Evolutionary conservation across 75 land plant genomes (phyloP), one percentile per base, ranked within the genome.

Genomic region (Cunninghamia lanceolata): DNA sequence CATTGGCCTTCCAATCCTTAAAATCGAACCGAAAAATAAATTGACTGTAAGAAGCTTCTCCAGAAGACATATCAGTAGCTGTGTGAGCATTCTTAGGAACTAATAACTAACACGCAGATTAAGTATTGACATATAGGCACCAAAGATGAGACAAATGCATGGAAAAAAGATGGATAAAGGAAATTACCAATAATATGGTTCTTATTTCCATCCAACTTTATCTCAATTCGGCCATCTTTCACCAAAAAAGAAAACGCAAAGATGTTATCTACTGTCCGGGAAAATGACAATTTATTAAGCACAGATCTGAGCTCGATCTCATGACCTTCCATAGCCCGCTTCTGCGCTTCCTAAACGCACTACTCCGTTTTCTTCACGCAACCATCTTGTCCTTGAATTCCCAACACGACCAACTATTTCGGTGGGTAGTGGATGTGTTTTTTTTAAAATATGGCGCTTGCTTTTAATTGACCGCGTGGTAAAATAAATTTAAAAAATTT

Each of bases 201-300:
- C 36, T 92, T 92, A 82, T 89, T 53, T 34, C 90, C 89, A 85
- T 95, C 89, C 15, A 94, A 82, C 19, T 85, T 85, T 36, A 97
- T 95, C 78, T 90, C 89, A 68, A 84, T 95, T 46, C 99, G 87
- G 16, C 99, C 99, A 91, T 97, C 99, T 88, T 97, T 97, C 28
- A 96, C 94, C 53, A 97, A 87, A 87, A 97, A 97, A 5, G 99
- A 97, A 46, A 97, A 88, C 19, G 94, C 95, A 87, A 97, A 97
- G 68, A 97, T 90, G 82, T 97, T 97, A 86, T 97, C 99, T 34
- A 97, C 96, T 38, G 99, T 97, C 78, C 95, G 94, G 16, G 98
- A 92, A 89, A 97, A 97, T 3, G 95, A 94, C 8, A 19, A 25
- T 86, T 96, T 91, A 78, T 96, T 97, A 50, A 97, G 77, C 13